Conservation (phyloP, 2,329 filamentous ascomycete species). For the Exophiala sideris region DNA sequence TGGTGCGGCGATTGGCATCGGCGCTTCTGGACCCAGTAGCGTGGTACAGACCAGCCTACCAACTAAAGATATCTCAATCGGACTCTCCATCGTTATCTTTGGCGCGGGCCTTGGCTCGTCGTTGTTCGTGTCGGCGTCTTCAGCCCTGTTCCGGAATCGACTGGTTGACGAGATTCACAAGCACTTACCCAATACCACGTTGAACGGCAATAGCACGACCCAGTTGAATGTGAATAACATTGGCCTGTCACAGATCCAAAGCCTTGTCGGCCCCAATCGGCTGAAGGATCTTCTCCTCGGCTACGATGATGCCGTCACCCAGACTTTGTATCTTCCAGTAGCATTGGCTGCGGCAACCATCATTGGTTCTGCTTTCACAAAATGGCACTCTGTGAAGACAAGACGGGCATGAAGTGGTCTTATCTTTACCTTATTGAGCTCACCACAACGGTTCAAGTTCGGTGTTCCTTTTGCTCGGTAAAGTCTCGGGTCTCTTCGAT, state of each 20-base stretch:
- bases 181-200: neutral
- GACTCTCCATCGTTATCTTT: slow-evolving; percentile 34
- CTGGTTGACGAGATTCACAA: slow-evolving; percentile 10
- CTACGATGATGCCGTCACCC: slow-evolving; percentile 14
- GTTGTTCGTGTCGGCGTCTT: slow-evolving; percentile 14
- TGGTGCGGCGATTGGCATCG: slow-evolving; percentile 31
- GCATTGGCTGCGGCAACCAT: slow-evolving; percentile 15
- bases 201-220: slow-evolving; percentile 4
- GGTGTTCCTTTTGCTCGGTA: no score
- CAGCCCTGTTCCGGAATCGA: slow-evolving; percentile 18
- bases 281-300: slow-evolving; percentile 14
- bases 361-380: slow-evolving; percentile 9
- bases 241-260: slow-evolving; percentile 17
- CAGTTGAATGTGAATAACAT: neutral
- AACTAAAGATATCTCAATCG: slow-evolving; percentile 26
- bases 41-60: slow-evolving; percentile 28
- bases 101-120: slow-evolving; percentile 16
- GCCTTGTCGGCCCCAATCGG: slow-evolving; percentile 7
- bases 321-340: slow-evolving; percentile 21
- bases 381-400: slow-evolving; percentile 19
- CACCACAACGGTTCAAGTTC: no score
- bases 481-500: no score
- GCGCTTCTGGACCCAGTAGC: slow-evolving; percentile 23
- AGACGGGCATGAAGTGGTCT: neutral
- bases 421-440: no score